A percentile compares a stretch with the other conserved stretches of the same genome.
phyloP scores from a whole-genome alignment of 2,329 filamentous ascomycete genomes.

The Fusarium anthophilum region DNA sequence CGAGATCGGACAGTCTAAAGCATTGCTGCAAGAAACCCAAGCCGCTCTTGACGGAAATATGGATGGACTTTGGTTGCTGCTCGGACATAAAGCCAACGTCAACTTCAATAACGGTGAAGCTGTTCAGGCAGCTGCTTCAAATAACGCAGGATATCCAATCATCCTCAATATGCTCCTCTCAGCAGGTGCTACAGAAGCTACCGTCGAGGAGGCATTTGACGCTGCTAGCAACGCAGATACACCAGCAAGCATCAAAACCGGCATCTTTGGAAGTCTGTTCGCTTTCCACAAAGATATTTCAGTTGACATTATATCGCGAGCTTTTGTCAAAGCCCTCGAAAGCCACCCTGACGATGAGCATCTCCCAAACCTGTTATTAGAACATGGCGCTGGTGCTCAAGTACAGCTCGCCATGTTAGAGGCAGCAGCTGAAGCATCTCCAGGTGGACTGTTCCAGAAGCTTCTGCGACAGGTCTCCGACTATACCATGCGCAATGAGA shows the following conservation, averaged over 20 bases:
- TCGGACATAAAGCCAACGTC: constrained; percentile 9
- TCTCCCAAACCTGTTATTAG: not conserved
- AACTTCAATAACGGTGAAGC: constrained; percentile 5
- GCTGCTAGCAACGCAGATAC: not conserved
- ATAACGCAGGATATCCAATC: not conserved
- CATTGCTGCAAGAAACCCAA: not conserved
- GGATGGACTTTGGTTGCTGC: not conserved
- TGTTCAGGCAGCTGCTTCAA: constrained; percentile 1
- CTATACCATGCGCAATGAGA: not conserved
- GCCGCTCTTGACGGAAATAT: not conserved
- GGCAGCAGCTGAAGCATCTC: not conserved
- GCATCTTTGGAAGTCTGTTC: not conserved
- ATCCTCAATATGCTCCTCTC: constrained; percentile 9
- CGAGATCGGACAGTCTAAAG: constrained; percentile 11
- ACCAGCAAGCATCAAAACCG: not conserved
- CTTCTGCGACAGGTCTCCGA: not conserved
- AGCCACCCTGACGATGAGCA: constrained; percentile 5
- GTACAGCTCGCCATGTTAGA: not conserved
- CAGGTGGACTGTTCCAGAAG: not conserved
- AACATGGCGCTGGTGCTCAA: constrained; percentile 3
- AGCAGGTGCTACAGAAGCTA: not conserved
- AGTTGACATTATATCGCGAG: not conserved
- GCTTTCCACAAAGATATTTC: not conserved
- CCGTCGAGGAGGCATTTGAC: constrained; percentile 1
- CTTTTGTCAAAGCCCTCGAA: not conserved